These are phyloP conservation scores for Cystoisospora suis DNA, from an alignment of 169 alveolate genomes.

Conservation along the genomic window DNA sequence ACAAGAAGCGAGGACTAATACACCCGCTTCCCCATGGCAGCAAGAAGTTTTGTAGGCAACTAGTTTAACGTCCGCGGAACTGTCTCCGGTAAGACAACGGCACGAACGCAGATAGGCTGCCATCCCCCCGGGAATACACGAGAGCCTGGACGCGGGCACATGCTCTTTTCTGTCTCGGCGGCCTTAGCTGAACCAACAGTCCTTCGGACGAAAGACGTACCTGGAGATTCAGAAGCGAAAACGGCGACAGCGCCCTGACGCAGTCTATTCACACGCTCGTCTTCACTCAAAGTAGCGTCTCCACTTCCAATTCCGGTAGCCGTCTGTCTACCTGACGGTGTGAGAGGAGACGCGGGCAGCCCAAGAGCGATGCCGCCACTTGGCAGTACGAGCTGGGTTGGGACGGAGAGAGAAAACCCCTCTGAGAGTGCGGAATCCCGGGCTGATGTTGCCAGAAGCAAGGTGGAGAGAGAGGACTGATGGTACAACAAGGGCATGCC, in stretches of 20 bases:
- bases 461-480: constrained; percentile 8
- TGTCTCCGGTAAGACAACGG: not conserved
- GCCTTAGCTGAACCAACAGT: too few species aligned
- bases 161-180: too few species aligned
- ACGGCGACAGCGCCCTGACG: not conserved
- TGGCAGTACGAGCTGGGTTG: constrained; percentile 15
- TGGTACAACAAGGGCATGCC: constrained; percentile 11
- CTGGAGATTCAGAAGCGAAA: not conserved
- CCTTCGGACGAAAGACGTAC: not conserved
- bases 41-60: constrained; percentile 5
- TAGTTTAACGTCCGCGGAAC: not conserved
- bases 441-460: not conserved
- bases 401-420: not conserved
- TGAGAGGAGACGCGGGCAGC: not conserved
- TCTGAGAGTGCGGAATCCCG: not conserved
- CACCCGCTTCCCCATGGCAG: not conserved
- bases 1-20: not conserved
- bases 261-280: not conserved
- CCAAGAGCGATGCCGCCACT: constrained; percentile 23
- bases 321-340: not conserved
- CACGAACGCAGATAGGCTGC: constrained; percentile 46
- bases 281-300: not conserved
- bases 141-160: too few species aligned
- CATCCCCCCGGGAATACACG: too few species aligned
- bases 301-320: not conserved